Evolutionary conservation across 1,284 basidiomycete species (phyloP), one percentile per base, ranked within the genome.

Genomic region (Puccinia brachypodii): DNA sequence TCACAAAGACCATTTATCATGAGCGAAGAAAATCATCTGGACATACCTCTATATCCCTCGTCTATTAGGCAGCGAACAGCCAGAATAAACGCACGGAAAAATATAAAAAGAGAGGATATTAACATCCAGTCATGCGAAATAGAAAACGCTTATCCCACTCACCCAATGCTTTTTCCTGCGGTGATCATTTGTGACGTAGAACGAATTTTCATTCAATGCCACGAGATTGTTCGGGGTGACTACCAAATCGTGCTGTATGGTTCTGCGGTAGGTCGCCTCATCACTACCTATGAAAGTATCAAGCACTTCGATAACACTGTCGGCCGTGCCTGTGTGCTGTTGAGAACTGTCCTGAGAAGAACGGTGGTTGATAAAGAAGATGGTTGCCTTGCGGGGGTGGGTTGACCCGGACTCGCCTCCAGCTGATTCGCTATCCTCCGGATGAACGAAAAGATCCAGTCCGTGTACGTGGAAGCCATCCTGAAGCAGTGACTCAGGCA

Each of bases 131-230:
- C 9, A 19, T 40, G 11, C 2, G 22, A 40, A 40, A 66, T 7
- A 66, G 36, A 22, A n/a, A n/a, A n/a, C 1, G 36, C 8, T 22
- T 11, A 11, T n/a, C 3, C 16, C 3, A 56, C 72, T 56, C 33
- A 81, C 80, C 80, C 72, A 75, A 28, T 60, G 42, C 16, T 33
- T 36, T 75, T 68, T 75, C n/a, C 6, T 50, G 25, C 58, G 33
- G 62, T 75, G 80, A 44, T 81, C 80, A 58, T 81, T 81, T 19
- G 80, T 75, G 28, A 69, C 80, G 44, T 81, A 81, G 38, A 81
- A 75, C 22, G 71, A 74, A 40, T 25, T 68, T 25, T 60, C n/a
- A 58, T 66, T 69, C 31, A 75, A 33, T 40, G 44, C 80, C 28
- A 81, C 60, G 14, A 81, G 72, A 36, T 81, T 81, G 58, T 81